Evolutionary conservation across 75 land plant genomes (phyloP), one percentile per base, ranked within the genome.

Genomic region (Isoetes taiwanensis): DNA sequence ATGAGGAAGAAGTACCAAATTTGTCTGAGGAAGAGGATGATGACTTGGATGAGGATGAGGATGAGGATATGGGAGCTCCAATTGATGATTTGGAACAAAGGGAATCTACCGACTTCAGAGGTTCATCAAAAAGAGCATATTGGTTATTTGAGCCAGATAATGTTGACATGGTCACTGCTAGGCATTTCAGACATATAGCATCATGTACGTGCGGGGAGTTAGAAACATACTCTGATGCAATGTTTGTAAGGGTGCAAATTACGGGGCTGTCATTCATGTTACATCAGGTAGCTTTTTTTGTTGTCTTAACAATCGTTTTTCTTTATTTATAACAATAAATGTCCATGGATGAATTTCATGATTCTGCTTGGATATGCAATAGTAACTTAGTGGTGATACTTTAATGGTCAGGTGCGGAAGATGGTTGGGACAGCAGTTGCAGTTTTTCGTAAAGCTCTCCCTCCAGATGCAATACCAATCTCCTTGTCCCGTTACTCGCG

Each of bases 351-450:
- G 12, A 37, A 9, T 9, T 14, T 9, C 39, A 37, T 14, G 14
- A 9, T 9, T 14, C 9, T 14, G 14, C 39, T 9, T 14, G 14
- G 12, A 37, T 14, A 37, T 14, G 14, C 39, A 37, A 9, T 9
- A 9, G 14, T 37, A n/a, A n/a, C n/a, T n/a, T n/a, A n/a, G n/a
- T n/a, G n/a, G n/a, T n/a, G n/a, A n/a, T n/a, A n/a, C n/a, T n/a
- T n/a, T n/a, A n/a, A n/a, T n/a, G n/a, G n/a, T n/a, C 82, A 94
- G 99, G 84, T 94, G 25, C 80, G 99, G 50, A 94, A 94, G 72
- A 94, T 94, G 99, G 78, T 94, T 14, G 99, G 86, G 24, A 94
- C 99, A 46, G 99, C 99, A 34, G 72, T 94, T 27, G 96, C 86
- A 32, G 86, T 94, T 9, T 79, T 77, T 54, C 82, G 85, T 6